phyloP scores from a whole-genome alignment of 148 eudicot species.

The Diospyros lotus region DNA sequence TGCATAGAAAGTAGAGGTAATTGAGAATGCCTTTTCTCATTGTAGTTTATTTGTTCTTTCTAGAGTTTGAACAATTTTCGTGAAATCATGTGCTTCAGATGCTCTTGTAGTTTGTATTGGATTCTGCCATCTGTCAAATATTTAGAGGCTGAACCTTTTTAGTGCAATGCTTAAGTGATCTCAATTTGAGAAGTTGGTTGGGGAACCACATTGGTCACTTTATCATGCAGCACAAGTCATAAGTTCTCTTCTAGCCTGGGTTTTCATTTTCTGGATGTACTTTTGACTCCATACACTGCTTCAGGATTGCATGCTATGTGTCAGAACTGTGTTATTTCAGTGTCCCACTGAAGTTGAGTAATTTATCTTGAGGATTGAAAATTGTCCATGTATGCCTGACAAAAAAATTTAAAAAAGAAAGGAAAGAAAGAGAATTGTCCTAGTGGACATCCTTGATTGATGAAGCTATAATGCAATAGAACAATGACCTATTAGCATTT shows the following conservation, averaged over 20 bases:
- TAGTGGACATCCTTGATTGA: not conserved
- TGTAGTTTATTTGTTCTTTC: too few species aligned
- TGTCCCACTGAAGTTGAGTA: too few species aligned
- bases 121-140: not conserved
- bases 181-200: not conserved
- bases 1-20: constrained; percentile 26
- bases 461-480: not conserved
- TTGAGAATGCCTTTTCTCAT: not conserved
- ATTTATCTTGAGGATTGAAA: too few species aligned
- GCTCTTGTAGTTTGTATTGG: not conserved
- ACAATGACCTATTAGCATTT: not conserved
- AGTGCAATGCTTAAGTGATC: not conserved
- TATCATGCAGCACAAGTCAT: not conserved
- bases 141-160: not conserved
- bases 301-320: not conserved
- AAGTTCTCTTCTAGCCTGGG: not conserved
- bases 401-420: too few species aligned
- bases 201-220: not conserved
- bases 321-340: not conserved
- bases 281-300: not conserved
- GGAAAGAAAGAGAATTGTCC: too few species aligned
- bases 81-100: too few species aligned
- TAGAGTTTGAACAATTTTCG: not conserved
- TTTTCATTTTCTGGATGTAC: not conserved
- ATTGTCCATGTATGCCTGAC: too few species aligned